Conservation (phyloP, 805 yeast genomes). For the Cyberlindnera sargentensis region DNA sequence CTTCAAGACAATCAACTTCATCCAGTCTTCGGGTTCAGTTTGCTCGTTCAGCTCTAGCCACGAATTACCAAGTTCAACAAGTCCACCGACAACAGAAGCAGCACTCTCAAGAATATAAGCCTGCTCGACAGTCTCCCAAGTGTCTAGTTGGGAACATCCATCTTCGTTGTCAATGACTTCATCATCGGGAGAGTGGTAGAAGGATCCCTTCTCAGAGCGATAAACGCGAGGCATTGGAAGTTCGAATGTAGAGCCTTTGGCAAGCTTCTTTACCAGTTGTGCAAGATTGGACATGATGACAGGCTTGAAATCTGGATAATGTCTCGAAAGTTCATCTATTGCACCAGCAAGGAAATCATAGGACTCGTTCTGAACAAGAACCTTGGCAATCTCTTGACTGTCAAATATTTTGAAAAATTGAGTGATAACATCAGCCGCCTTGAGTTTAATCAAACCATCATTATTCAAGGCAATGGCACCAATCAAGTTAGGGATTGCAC, state of each 20-base stretch:
- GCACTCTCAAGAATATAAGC: slow-evolving; percentile 42
- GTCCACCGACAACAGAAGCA: slow-evolving; percentile 38
- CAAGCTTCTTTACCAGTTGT: slow-evolving; percentile 37
- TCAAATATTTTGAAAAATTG: slow-evolving; percentile 46
- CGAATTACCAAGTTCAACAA: slow-evolving; percentile 37
- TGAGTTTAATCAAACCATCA: slow-evolving; percentile 58
- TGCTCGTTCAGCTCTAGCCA: slow-evolving; percentile 21
- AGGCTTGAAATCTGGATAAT: slow-evolving; percentile 68
- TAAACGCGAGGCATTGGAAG: slow-evolving; percentile 40
- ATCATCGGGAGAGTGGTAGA: slow-evolving; percentile 38
- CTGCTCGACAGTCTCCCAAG: slow-evolving; percentile 46
- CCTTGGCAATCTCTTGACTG: slow-evolving; percentile 42
- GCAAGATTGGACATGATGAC: slow-evolving; percentile 43
- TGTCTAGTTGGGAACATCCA: slow-evolving; percentile 31
- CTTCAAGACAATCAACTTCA: slow-evolving; percentile 39
- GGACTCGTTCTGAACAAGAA: slow-evolving; percentile 45
- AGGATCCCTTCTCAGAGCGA: slow-evolving; percentile 31
- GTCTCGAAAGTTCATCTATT: slow-evolving; percentile 77
- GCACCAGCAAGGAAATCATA: slow-evolving; percentile 54
- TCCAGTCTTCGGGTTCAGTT: slow-evolving; percentile 38
- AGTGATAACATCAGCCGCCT: slow-evolving; percentile 31
- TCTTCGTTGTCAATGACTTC: slow-evolving; percentile 35
- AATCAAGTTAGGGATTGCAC: slow-evolving; percentile 63
- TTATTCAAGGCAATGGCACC: slow-evolving; percentile 79
- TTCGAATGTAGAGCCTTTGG: slow-evolving; percentile 27